Conservation (phyloP, 371 early-diverging fungal species). For the Conidiobolus incongruus region DNA sequence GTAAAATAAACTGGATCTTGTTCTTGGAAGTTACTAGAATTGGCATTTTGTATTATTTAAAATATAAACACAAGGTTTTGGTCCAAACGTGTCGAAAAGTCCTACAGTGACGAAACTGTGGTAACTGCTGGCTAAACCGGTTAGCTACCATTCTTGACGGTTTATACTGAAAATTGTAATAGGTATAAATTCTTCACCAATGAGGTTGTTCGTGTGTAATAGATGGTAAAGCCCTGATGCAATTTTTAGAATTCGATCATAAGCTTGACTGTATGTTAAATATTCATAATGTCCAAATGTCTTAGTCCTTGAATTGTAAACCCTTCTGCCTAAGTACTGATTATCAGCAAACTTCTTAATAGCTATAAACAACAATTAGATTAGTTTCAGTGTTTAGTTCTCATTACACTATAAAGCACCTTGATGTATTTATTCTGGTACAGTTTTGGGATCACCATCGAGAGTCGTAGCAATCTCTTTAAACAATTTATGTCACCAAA, state of each 20-base stretch:
- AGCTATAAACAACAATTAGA: too few relatives aligned
- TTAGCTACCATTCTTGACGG: conserved; percentile 78
- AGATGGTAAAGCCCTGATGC: neutral
- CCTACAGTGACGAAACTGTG: conserved; percentile 48
- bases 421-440: too few relatives aligned
- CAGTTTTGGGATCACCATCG: too few relatives aligned
- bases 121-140: conserved; percentile 21
- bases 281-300: conserved; percentile 1
- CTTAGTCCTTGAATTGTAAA: neutral
- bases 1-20: conserved; percentile 31
- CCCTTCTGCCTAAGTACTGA: neutral
- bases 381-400: too few relatives aligned
- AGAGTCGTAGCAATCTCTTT: too few relatives aligned
- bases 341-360: neutral
- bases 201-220: too few relatives aligned
- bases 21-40: conserved; percentile 41
- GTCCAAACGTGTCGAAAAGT: conserved; percentile 68
- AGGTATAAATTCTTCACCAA: too few relatives aligned
- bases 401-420: too few relatives aligned
- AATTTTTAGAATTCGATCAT: neutral
- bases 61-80: conserved; percentile 44
- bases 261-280: neutral
- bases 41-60: conserved; percentile 40
- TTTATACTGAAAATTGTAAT: conserved; percentile 71
- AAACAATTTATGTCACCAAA: too few relatives aligned